These are phyloP conservation scores for Ocimum tenuiflorum DNA, from an alignment of 257 asterid genomes.

Conservation along the genomic window DNA sequence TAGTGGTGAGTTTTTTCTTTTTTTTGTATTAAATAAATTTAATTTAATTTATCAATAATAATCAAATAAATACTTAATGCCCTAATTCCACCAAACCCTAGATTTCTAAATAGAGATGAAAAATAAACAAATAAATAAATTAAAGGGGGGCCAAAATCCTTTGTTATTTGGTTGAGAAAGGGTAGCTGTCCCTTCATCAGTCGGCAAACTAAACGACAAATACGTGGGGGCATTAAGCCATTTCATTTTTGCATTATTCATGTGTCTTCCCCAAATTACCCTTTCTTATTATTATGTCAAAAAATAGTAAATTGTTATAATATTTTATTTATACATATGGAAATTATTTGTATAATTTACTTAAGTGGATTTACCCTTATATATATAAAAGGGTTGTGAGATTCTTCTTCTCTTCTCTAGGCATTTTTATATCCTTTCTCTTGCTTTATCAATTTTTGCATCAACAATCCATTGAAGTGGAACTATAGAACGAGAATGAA, in stretches of 20 bases:
- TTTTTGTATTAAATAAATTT: neutral
- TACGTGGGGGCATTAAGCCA: neutral
- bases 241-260: neutral
- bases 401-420: too few relatives aligned
- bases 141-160: neutral
- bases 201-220: constrained; percentile 25
- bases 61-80: neutral
- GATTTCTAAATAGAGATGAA: neutral
- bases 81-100: constrained; percentile 4
- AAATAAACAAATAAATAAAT: neutral
- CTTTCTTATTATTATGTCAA: neutral
- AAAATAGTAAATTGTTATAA: neutral
- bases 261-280: neutral
- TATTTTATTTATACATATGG: too few relatives aligned
- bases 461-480: too few relatives aligned
- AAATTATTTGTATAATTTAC: too few relatives aligned
- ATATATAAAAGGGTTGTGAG: too few relatives aligned
- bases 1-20: neutral
- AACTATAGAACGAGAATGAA: too few relatives aligned
- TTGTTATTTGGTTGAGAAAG: neutral
- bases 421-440: too few relatives aligned
- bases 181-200: constrained; percentile 9
- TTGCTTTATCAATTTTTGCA: too few relatives aligned
- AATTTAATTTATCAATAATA: neutral
- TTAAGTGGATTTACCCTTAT: too few relatives aligned